Evolutionary conservation across 2,329 filamentous ascomycete species (phyloP), one percentile per base, ranked within the genome.

Genomic region (Thyridium curvatum): DNA sequence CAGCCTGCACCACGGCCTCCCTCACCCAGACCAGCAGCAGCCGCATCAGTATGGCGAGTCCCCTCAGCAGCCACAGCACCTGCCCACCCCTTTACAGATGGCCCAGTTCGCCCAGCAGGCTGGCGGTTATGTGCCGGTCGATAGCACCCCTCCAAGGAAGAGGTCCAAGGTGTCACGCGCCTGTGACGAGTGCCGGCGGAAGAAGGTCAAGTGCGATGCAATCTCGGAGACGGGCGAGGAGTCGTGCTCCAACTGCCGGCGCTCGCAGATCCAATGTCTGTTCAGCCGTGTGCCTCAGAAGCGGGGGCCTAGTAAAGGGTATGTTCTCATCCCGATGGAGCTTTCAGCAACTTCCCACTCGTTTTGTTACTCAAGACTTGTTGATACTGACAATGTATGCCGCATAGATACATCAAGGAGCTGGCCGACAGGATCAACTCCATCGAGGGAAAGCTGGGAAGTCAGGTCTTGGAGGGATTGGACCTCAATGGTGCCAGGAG

Each of bases 211-310:
- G 54, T 95, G 89, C 53, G 88, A 94, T 62, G 85, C 87, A 4
- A 76, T 79, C 43, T 82, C 82, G 8, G 86, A 94, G 55, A 74
- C 74, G 6, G 82, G 79, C 13, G 77, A 84, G 14, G 77, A 81
- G 42, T 81, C 84, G 6, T 95, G 89, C 53, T 85, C 84, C 3
- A 91, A 87, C 53, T 94, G 89, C 58, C 79, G 81, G 39, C 78
- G 87, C 38, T 82, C 86, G 8, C 76, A 77, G n/a, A 76, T 81
- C n/a, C 68, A 71, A 16, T 95, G 89, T 61, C 74, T 89, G 15
- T 95, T 94, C 56, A 94, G 86, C 59, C 77, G 89, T 37, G 82
- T 93, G 39, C 88, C 87, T 1, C 86, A 93, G 71, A 94, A 93
- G 61, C 75, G 86, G 44, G 88, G 89, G 2, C 88, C 89, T 3